These are phyloP conservation scores for Acanthamoeba healyi DNA, from an alignment of 208 protist species.

Conservation along the genomic window DNA sequence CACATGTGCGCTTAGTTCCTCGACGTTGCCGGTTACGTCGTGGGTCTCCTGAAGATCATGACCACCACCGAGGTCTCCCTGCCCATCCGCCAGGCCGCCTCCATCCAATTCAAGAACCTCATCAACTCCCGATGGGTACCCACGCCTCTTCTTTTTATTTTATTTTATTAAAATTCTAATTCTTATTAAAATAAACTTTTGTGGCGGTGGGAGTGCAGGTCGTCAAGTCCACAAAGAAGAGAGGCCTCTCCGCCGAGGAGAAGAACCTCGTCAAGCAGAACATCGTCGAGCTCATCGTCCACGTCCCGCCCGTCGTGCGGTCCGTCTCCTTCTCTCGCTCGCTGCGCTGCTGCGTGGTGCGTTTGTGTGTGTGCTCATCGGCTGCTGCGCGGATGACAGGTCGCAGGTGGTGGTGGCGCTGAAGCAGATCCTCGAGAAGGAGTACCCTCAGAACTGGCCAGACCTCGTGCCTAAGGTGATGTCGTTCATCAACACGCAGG, in stretches of 20 bases:
- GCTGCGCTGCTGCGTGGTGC: too few relatives aligned
- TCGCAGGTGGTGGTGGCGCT: background rate
- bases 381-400: background rate
- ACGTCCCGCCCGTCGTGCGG: slow-evolving; percentile 4
- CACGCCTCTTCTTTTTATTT: background rate
- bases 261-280: slow-evolving; percentile 64
- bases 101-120: slow-evolving; percentile 47
- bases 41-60: slow-evolving; percentile 40
- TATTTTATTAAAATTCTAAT: background rate
- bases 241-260: background rate
- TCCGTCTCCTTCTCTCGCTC: background rate
- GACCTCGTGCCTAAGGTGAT: slow-evolving; percentile 42
- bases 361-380: background rate
- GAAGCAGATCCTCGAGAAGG: slow-evolving; percentile 35
- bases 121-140: slow-evolving; percentile 32
- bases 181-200: background rate
- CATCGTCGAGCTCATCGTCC: slow-evolving; percentile 46
- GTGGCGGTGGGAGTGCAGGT: background rate
- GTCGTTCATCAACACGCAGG: background rate
- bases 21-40: slow-evolving; percentile 4
- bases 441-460: slow-evolving; percentile 16
- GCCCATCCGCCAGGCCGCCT: slow-evolving; percentile 23
- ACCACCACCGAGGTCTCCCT: background rate
- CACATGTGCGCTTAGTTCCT: slow-evolving; percentile 2
- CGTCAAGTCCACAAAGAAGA: slow-evolving; percentile 14